Percentiles rank a stretch among this genome's conserved stretches.
Evolutionary conservation across 441 rosid genomes (phyloP).

Genomic region (Oxalis stricta): DNA sequence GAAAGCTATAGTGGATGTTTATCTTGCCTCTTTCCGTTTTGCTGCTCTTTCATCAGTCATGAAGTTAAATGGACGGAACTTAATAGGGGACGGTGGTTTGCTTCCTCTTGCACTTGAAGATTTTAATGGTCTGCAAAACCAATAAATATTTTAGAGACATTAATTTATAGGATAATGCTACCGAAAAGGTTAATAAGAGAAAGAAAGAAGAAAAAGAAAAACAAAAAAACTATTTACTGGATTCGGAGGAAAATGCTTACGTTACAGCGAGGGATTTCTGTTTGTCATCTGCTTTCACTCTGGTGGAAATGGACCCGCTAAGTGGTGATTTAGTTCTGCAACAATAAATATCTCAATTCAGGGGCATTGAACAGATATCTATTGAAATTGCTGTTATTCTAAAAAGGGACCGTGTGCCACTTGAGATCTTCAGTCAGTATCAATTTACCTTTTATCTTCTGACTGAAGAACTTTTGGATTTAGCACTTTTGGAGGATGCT

Average conservation of each 20-base stretch:
- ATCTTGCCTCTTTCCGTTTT: conserved; percentile 68
- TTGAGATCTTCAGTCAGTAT: not conserved
- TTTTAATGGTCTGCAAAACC: conserved; percentile 29
- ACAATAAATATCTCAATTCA: conserved; percentile 2
- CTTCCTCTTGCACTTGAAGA: conserved; percentile 26
- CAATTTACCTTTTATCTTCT: conserved; percentile 37
- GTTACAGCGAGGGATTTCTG: conserved; percentile 16
- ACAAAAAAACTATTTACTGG: not conserved
- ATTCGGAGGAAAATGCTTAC: conserved; percentile 29
- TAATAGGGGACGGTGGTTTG: conserved; percentile 28
- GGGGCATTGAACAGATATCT: conserved; percentile 4
- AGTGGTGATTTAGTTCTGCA: conserved; percentile 25
- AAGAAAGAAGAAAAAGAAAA: too few species aligned
- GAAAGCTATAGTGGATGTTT: conserved; percentile 1
- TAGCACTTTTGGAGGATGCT: conserved; percentile 25
- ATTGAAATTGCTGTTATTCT: too few species aligned
- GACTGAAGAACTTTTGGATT: conserved; percentile 18
- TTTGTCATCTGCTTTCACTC: conserved; percentile 16
- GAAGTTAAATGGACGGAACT: conserved; percentile 55
- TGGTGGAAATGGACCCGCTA: conserved; percentile 28
- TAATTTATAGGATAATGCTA: too few species aligned
- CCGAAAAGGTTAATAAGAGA: too few species aligned
- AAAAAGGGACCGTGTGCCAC: not conserved
- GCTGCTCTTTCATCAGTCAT: conserved; percentile 76
- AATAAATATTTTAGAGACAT: too few species aligned